Conservation (phyloP, 1,284 basidiomycete species). For the Clitocybe nebularis region DNA sequence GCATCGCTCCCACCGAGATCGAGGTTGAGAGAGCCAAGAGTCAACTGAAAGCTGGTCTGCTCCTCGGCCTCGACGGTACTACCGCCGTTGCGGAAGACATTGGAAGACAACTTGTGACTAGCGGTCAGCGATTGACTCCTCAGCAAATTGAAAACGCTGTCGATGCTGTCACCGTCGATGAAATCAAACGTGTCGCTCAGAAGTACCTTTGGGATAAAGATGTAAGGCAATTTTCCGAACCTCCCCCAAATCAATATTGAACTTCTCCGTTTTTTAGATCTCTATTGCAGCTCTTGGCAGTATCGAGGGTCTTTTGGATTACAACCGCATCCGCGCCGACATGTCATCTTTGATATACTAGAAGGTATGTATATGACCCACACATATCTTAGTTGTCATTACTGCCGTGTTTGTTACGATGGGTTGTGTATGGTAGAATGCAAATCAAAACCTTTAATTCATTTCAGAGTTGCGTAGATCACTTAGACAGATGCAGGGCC, state of each 20-base stretch:
- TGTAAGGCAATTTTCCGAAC: no score
- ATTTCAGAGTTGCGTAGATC: no score
- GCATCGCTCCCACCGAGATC: conserved; percentile 75
- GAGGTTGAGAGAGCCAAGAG: conserved; percentile 98
- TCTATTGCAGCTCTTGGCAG: conserved; percentile 81
- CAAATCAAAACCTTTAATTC: no score
- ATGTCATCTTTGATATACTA: conserved; percentile 79
- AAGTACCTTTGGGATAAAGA: conserved; percentile 98
- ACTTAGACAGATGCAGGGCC: no score
- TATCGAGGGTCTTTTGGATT: conserved; percentile 85
- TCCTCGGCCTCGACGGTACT: conserved; percentile 90
- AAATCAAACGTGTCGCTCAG: conserved; percentile 92
- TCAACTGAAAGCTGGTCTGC: conserved; percentile 92
- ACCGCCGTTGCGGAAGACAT: conserved; percentile 98
- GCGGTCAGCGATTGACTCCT: conserved; percentile 86
- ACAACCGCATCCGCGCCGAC: conserved; percentile 77
- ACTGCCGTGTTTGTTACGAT: no score
- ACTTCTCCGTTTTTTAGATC: conserved; percentile 42
- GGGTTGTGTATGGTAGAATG: no score
- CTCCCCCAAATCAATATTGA: not conserved
- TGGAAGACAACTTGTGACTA: conserved; percentile 94
- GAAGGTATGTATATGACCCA: conserved; percentile 26
- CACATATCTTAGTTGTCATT: no score
- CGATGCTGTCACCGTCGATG: conserved; percentile 84
- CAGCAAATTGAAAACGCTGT: conserved; percentile 93